Percentiles rank a stretch among this genome's conserved stretches.
These are phyloP conservation scores for Candida adriatica DNA, from an alignment of 805 yeast genomes.

Conservation along the genomic window DNA sequence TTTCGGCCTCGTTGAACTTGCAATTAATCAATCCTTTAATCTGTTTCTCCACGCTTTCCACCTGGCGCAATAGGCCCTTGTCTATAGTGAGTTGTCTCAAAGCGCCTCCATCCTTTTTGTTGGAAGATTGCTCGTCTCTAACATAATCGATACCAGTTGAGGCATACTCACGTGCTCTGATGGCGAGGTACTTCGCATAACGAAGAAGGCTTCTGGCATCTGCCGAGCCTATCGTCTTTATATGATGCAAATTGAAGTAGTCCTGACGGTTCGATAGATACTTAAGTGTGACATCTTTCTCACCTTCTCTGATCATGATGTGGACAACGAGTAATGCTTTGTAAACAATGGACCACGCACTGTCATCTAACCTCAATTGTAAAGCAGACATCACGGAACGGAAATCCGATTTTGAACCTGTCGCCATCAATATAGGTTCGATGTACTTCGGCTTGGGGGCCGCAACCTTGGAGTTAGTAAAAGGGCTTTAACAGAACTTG, in stretches of 20 bases:
- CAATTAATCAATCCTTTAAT: slow-evolving; percentile 70
- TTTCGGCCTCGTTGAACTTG: slow-evolving; percentile 70
- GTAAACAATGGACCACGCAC: slow-evolving; percentile 88
- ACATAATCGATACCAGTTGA: slow-evolving; percentile 68
- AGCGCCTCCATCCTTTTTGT: slow-evolving; percentile 10
- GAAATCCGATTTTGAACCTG: slow-evolving; percentile 40
- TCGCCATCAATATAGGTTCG: slow-evolving; percentile 73
- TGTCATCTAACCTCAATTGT: slow-evolving; percentile 56
- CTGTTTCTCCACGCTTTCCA: slow-evolving; percentile 79
- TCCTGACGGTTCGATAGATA: slow-evolving; percentile 46
- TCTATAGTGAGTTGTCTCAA: slow-evolving; percentile 61
- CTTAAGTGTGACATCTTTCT: slow-evolving; percentile 60
- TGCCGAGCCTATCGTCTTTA: slow-evolving; percentile 26
- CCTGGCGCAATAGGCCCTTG: slow-evolving; percentile 76
- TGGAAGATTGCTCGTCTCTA: slow-evolving; percentile 53
- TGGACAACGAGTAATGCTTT: slow-evolving; percentile 82
- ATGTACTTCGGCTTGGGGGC: slow-evolving; percentile 97
- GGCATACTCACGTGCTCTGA: slow-evolving; percentile 65
- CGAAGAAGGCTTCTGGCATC: slow-evolving; percentile 54
- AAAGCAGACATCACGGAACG: slow-evolving; percentile 63
- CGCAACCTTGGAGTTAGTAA: too few relatives aligned
- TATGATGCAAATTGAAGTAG: slow-evolving; percentile 41
- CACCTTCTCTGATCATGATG: slow-evolving; percentile 90
- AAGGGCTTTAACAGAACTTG: background rate
- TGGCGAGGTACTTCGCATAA: slow-evolving; percentile 65